Base-by-base conservation (phyloP, 2,329 filamentous ascomycete species). In the Epichloe gansuensis region DNA sequence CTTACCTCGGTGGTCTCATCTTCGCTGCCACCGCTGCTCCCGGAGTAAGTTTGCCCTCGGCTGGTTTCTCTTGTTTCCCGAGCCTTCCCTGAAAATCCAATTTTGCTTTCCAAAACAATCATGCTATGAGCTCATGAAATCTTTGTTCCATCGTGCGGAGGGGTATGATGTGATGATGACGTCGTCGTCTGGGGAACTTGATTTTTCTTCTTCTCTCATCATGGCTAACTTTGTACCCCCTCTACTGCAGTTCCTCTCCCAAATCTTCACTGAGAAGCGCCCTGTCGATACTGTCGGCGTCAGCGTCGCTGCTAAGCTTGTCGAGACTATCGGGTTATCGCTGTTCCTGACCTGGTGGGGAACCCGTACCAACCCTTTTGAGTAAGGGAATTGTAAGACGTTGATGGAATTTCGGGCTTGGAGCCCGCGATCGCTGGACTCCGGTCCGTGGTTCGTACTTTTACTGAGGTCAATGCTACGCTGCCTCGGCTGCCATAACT, bases 311-410 rank as follows among this genome's bases (percentile, higher is more conserved):
- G 85, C 88, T 65, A 91, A 93, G 73, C 74, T 93, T 62, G 81
- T 95, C 62, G 93, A 97, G 81, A 96, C 93, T 3, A 81, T 97
- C 55, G 93, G 91, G 58, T 81, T 97, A 54, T 90, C 86, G 58
- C 69, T 95, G 65, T 89, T 97, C 81, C 78, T 97, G 63, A 95
- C 89, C 67, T 97, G 88, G 86, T 97, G 91, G 91, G 91, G 91
- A 65, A 96, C 91, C 65, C 85, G 87, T 67, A 93, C 89, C 73
- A 91, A 90, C 76, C 89, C 89, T 56, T 94, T 95, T 71, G 82
- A 90, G 66, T 91, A 86, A 52, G 42, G 46, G 15, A 21, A 25
- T 21, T 1, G 17, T 21, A 13, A 7, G 28, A 46, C 28, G 41
- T 39, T 4, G 15, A 46, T 41, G 46, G 8, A 15, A 43, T 38